phyloP scores from a whole-genome alignment of 345 rosid species.

The Eucalyptus caleyi region DNA sequence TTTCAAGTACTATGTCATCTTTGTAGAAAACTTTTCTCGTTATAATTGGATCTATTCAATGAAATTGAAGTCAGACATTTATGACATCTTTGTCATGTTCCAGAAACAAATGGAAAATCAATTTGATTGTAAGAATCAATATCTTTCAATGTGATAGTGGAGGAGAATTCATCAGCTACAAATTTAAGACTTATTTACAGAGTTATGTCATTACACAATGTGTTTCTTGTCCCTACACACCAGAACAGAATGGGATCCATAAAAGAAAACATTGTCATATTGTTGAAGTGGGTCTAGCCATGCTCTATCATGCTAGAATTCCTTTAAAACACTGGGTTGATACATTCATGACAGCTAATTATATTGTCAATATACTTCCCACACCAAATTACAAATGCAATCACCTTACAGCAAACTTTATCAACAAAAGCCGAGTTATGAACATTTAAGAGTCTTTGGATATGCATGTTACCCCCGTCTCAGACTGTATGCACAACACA shows the following conservation, averaged over 20 bases:
- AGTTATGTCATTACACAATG: neutral
- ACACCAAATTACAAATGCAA: neutral
- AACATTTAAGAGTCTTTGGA: neutral
- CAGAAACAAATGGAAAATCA: neutral
- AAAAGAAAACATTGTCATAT: neutral
- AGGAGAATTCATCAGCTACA: neutral
- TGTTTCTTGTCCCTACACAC: neutral
- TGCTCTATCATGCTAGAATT: neutral
- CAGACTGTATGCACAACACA: fast-evolving
- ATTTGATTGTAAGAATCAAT: neutral
- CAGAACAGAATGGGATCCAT: neutral
- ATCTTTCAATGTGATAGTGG: neutral
- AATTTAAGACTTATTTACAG: neutral
- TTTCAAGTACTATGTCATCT: neutral
- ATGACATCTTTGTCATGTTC: neutral
- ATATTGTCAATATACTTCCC: neutral
- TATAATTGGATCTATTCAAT: neutral
- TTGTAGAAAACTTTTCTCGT: neutral
- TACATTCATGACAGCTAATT: neutral
- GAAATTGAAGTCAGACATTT: neutral
- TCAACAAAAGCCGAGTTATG: fast-evolving
- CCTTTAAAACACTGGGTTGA: neutral
- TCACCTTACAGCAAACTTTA: fast-evolving
- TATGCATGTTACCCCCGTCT: neutral
- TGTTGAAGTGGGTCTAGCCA: neutral